Percentiles rank a stretch among this genome's conserved stretches.
phyloP scores from a whole-genome alignment of 139 green algal genomes.

The Chlamydomonas asymmetrica region DNA sequence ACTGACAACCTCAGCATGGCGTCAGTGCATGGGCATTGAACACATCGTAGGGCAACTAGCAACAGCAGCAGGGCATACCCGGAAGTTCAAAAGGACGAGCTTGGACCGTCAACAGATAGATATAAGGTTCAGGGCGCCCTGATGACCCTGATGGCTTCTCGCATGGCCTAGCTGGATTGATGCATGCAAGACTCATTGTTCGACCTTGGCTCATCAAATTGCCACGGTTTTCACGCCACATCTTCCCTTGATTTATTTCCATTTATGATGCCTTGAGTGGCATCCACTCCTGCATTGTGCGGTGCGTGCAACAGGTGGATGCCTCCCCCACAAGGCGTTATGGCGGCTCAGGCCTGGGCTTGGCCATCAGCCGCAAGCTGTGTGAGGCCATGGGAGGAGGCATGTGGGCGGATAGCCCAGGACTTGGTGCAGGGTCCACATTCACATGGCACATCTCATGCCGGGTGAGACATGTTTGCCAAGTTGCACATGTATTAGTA shows the following conservation, averaged over 20 bases:
- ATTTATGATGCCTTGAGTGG: no score
- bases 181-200: not conserved
- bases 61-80: no score
- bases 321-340: conserved; percentile 58
- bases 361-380: conserved; percentile 83
- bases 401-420: conserved; percentile 74
- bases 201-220: conserved; percentile 22
- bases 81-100: no score
- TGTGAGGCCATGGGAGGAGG: conserved; percentile 66
- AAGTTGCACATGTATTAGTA: no score
- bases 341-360: conserved; percentile 82
- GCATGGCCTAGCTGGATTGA: not conserved
- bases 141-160: no score
- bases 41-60: no score
- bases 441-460: conserved; percentile 65
- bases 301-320: conserved; percentile 22
- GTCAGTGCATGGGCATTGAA: no score
- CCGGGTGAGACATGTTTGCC: no score
- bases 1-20: no score
- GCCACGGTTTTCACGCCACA: conserved; percentile 15
- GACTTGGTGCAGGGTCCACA: conserved; percentile 45
- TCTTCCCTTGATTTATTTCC: conserved; percentile 16
- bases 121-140: no score
- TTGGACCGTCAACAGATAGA: no score
- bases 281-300: not conserved